Percentiles rank a stretch among this genome's conserved stretches.
Conservation (phyloP, 176 grass and related monocot species). For the Cenchrus americanus region DNA sequence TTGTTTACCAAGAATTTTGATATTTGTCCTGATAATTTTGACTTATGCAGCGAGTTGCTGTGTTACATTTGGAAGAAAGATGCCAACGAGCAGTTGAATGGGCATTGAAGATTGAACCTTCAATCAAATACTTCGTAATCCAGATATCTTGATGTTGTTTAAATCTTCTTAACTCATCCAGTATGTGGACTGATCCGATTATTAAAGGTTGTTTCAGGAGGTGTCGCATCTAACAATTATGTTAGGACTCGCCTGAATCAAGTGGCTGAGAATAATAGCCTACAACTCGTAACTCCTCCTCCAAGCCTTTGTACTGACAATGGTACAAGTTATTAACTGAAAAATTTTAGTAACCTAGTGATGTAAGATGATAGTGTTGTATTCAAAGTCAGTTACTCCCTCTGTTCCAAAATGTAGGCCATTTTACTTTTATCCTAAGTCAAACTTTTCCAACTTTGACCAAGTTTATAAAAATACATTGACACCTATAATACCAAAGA, state of each 20-base stretch:
- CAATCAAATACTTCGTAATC: constrained; percentile 89
- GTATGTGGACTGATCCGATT: constrained; percentile 27
- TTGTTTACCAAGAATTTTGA: neutral
- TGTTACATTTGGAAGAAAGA: constrained; percentile 98
- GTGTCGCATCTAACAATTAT: constrained; percentile 93
- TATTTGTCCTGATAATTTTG: constrained; percentile 29
- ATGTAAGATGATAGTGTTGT: constrained; percentile 12
- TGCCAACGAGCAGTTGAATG: constrained; percentile 96
- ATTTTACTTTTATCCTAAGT: no score
- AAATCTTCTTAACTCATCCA: constrained; percentile 8
- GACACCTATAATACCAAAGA: no score
- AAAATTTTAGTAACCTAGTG: neutral
- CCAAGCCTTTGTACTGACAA: constrained; percentile 96
- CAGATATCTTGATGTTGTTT: constrained; percentile 42
- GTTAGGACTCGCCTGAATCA: constrained; percentile 71
- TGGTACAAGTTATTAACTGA: constrained; percentile 58
- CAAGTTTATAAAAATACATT: no score
- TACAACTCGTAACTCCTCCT: constrained; percentile 80
- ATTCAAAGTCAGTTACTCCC: constrained; percentile 2
- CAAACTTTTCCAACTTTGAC: no score
- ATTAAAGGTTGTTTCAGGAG: constrained; percentile 92
- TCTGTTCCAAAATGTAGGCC: no score
- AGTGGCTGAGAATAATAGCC: constrained; percentile 63
- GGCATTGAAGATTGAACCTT: constrained; percentile 93
- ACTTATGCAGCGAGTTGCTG: constrained; percentile 73